phyloP scores from a whole-genome alignment of 2,329 filamentous ascomycete genomes.

The Aspergillus terreus region DNA sequence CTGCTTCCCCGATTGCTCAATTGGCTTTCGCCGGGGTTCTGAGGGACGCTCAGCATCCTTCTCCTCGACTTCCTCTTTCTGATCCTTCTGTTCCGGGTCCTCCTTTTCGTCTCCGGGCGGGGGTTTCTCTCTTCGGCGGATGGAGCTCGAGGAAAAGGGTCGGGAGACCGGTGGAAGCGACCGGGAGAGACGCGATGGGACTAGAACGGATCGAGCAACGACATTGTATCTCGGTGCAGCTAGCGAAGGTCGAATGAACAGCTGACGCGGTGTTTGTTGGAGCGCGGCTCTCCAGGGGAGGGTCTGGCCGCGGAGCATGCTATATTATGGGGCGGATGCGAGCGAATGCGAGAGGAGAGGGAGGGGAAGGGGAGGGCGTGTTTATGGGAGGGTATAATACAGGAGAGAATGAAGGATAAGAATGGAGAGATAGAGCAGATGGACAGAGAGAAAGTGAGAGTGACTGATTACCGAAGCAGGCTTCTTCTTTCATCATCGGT shows the following conservation, averaged over 20 bases:
- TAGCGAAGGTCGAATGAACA: constrained; percentile 31
- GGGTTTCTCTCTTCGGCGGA: constrained; percentile 55
- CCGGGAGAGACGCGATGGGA: constrained; percentile 20
- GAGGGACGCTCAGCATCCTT: constrained; percentile 44
- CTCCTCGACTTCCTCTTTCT: constrained; percentile 27
- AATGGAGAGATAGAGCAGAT: constrained; percentile 2
- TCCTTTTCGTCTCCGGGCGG: constrained; percentile 40
- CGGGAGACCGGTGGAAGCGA: constrained; percentile 29
- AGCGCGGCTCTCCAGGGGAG: constrained; percentile 63
- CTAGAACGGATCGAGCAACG: constrained; percentile 24
- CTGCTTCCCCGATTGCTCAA: constrained; percentile 33
- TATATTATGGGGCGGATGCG: constrained; percentile 24
- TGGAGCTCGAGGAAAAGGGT: constrained; percentile 44
- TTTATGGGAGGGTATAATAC: constrained; percentile 8
- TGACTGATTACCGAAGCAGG: constrained; percentile 29
- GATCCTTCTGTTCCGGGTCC: constrained; percentile 25
- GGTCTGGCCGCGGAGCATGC: constrained; percentile 63
- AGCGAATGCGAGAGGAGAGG: constrained; percentile 11
- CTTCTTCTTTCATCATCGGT: constrained; percentile 27
- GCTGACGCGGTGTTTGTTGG: constrained; percentile 45
- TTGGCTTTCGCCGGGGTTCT: constrained; percentile 39
- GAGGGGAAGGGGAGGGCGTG: constrained; percentile 6
- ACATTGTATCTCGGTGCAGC: constrained; percentile 30
- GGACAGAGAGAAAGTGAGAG: constrained; percentile 15
- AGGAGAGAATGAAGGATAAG: background rate